Evolutionary conservation across 176 grass and related monocot species (phyloP), one percentile per base, ranked within the genome.

Genomic region (Eremochloa ophiuroides): DNA sequence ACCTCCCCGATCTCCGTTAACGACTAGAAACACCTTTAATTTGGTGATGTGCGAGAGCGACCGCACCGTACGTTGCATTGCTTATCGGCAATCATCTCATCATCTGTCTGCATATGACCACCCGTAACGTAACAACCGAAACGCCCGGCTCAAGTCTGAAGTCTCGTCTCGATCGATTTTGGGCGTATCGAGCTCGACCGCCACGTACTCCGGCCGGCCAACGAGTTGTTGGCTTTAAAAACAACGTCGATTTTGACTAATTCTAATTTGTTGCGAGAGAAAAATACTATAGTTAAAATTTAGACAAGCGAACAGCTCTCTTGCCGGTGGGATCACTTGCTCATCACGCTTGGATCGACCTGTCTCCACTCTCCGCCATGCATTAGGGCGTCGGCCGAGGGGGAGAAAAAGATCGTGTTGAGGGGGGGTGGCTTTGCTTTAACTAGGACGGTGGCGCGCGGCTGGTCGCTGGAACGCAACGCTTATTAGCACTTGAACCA

Each of bases 261-360:
- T n/a, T n/a, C n/a, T n/a, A n/a, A n/a, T n/a, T n/a, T n/a, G n/a
- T n/a, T n/a, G n/a, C n/a, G n/a, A n/a, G n/a, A n/a, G n/a, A n/a
- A n/a, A n/a, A n/a, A n/a, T n/a, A n/a, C n/a, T n/a, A n/a, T n/a
- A n/a, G n/a, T n/a, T n/a, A n/a, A n/a, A n/a, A n/a, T n/a, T n/a
- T n/a, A n/a, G n/a, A n/a, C n/a, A n/a, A n/a, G n/a, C n/a, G n/a
- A n/a, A n/a, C n/a, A n/a, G n/a, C n/a, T n/a, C n/a, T n/a, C n/a
- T n/a, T n/a, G n/a, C n/a, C n/a, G n/a, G n/a, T n/a, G n/a, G 29
- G 71, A 70, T 82, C 73, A 48, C 88, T 85, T 85, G 78, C 38
- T 72, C n/a, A 8, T 4, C 83, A 85, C 85, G 83, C 58, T 40
- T 88, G 20, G 35, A 13, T 62, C 33, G 82, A 37, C 56, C 61